Evolutionary conservation across 805 yeast genomes (phyloP).

Genomic region (Metschnikowia gelsemii): DNA sequence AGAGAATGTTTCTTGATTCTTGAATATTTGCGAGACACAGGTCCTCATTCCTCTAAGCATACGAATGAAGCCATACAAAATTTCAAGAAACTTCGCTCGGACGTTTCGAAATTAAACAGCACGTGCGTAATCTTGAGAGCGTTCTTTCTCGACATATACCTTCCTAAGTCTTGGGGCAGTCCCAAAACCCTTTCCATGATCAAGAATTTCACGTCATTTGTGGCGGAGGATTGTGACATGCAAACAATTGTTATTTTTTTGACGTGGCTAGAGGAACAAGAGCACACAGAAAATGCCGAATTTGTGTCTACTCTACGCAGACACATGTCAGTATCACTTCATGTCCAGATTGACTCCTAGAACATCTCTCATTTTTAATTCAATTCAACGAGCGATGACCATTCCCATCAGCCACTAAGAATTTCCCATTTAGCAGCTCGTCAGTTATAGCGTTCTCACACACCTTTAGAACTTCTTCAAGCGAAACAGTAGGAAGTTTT

Average conservation of each 20-base stretch:
- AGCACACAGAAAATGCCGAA: neutral
- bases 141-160: slow-evolving; percentile 17
- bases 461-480: slow-evolving; percentile 29
- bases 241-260: slow-evolving; percentile 8
- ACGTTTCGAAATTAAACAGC: slow-evolving; percentile 1
- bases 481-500: slow-evolving; percentile 23
- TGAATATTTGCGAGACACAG: slow-evolving; percentile 4
- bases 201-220: slow-evolving; percentile 9
- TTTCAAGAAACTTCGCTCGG: slow-evolving; percentile 2
- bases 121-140: slow-evolving; percentile 10
- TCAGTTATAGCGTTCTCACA: slow-evolving; percentile 16
- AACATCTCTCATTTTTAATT: neutral
- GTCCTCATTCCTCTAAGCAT: neutral
- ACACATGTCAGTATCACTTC: no score
- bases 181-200: neutral
- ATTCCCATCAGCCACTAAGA: slow-evolving; percentile 23
- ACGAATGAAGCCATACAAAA: neutral
- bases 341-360: no score
- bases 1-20: slow-evolving; percentile 8
- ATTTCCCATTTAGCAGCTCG: slow-evolving; percentile 34
- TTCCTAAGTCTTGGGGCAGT: neutral
- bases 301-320: neutral
- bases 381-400: slow-evolving; percentile 8
- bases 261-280: slow-evolving; percentile 16
- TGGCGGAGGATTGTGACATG: slow-evolving; percentile 5